These are phyloP conservation scores for Bryoerythrophyllum caledonicum DNA, from an alignment of 225 moss, liverwort and hornwort genomes.

Conservation along the genomic window DNA sequence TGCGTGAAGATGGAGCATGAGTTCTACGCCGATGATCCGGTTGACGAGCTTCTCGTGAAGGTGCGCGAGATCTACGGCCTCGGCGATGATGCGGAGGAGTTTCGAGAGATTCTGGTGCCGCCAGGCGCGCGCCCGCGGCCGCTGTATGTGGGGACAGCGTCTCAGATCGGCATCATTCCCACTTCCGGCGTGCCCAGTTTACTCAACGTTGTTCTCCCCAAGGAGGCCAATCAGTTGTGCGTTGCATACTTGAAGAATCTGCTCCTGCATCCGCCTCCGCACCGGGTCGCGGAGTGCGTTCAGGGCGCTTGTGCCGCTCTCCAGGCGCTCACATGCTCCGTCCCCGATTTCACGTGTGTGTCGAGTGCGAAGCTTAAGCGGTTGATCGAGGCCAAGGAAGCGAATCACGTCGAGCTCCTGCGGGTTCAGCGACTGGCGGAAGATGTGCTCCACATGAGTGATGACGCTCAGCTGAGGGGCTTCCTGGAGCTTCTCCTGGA, in stretches of 20 bases:
- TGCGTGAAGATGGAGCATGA: slow-evolving; percentile 65
- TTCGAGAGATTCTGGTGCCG: slow-evolving; percentile 73
- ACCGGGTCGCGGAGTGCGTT: slow-evolving; percentile 69
- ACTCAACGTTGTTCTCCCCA: slow-evolving; percentile 58
- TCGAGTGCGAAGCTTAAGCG: slow-evolving; percentile 81
- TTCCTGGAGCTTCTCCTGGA: slow-evolving; percentile 70
- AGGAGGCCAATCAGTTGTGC: slow-evolving; percentile 67
- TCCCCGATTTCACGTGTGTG: slow-evolving; percentile 89
- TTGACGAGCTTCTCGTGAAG: slow-evolving; percentile 63
- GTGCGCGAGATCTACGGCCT: slow-evolving; percentile 78
- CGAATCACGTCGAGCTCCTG: slow-evolving; percentile 74
- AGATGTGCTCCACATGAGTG: slow-evolving; percentile 75
- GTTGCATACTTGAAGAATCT: slow-evolving; percentile 75
- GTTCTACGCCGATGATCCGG: slow-evolving; percentile 76
- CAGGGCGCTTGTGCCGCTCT: slow-evolving; percentile 58
- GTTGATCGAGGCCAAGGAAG: slow-evolving; percentile 80
- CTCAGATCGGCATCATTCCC: slow-evolving; percentile 93
- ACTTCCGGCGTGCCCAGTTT: slow-evolving; percentile 87
- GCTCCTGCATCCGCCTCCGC: slow-evolving; percentile 82
- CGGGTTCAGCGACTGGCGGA: slow-evolving; percentile 78
- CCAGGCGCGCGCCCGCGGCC: slow-evolving; percentile 87
- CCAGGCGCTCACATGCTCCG: slow-evolving; percentile 41
- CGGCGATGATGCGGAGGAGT: slow-evolving; percentile 38
- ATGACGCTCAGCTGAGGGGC: slow-evolving; percentile 41
- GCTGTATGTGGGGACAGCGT: slow-evolving; percentile 82